A percentile compares a stretch with the other conserved stretches of the same genome.
Conservation (phyloP, 306 rosid genomes). For the Lotus japonicus region DNA sequence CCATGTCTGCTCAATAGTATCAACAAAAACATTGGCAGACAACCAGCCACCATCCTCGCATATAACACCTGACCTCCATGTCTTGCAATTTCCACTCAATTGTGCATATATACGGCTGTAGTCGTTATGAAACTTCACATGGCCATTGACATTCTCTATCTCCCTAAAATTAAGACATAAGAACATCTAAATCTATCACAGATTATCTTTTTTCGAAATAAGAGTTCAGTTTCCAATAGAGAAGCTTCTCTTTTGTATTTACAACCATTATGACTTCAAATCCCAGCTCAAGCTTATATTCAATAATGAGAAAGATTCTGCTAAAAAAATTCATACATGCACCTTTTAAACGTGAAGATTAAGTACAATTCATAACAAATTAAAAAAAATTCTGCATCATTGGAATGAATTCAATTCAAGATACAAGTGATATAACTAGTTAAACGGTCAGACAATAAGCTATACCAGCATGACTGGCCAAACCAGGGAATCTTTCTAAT, state of each 20-base stretch:
- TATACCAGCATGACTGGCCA: too few relatives aligned
- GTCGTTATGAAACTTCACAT: slow-evolving; percentile 68
- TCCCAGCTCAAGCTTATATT: slow-evolving; percentile 3
- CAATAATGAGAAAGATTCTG: neutral
- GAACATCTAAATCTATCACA: neutral
- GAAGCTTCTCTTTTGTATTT: neutral
- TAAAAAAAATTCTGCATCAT: neutral
- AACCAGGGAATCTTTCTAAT: too few relatives aligned
- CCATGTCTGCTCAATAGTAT: slow-evolving; percentile 76
- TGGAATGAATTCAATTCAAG: too few relatives aligned
- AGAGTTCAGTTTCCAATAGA: slow-evolving; percentile 1
- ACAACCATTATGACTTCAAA: slow-evolving; percentile 5
- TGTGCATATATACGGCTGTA: slow-evolving; percentile 63
- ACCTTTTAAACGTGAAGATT: neutral
- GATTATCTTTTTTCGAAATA: neutral
- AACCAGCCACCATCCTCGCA: slow-evolving; percentile 91
- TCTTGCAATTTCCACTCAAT: slow-evolving; percentile 77
- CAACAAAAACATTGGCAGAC: slow-evolving; percentile 80
- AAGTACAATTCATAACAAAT: neutral
- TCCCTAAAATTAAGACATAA: slow-evolving; percentile 45
- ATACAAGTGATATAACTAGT: too few relatives aligned
- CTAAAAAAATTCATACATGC: neutral
- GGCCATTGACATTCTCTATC: slow-evolving; percentile 80
- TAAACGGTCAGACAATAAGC: too few relatives aligned
- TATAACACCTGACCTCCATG: slow-evolving; percentile 67